Conservation (phyloP, 2,329 filamentous ascomycete species). For the Aspergillus glaucus region DNA sequence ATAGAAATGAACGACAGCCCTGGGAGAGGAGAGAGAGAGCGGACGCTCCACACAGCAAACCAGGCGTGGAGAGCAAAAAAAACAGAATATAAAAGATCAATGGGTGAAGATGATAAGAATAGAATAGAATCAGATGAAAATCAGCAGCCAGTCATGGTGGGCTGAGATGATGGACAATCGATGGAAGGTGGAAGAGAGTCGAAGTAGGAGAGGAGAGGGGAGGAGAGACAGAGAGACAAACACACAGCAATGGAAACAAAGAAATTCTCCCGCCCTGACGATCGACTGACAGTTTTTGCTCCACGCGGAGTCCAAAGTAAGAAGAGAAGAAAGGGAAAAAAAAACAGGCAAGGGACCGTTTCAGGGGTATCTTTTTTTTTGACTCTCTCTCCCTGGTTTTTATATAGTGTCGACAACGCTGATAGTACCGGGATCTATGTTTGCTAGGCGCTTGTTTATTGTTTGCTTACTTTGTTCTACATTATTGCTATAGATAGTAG, state of each 20-base stretch:
- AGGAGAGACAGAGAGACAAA: slow-evolving; percentile 1
- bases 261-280: slow-evolving; percentile 10
- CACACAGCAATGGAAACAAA: background rate
- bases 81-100: slow-evolving; percentile 5
- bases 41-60: background rate
- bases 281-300: slow-evolving; percentile 9
- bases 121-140: background rate
- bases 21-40: slow-evolving; percentile 1
- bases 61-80: slow-evolving; percentile 6
- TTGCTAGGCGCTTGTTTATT: background rate
- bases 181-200: background rate
- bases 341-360: background rate
- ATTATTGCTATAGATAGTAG: background rate
- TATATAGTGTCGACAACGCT: too few species aligned
- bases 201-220: slow-evolving; percentile 1
- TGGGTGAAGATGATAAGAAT: background rate
- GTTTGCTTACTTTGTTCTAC: background rate
- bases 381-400: background rate
- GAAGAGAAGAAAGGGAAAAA: background rate
- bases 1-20: slow-evolving; percentile 24
- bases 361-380: background rate
- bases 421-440: too few species aligned
- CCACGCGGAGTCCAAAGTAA: background rate
- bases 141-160: background rate
- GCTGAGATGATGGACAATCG: background rate